Percentiles rank a stretch among this genome's conserved stretches.
These are phyloP conservation scores for Scalesia atractyloides DNA, from an alignment of 129 eudicot species.

Conservation along the genomic window DNA sequence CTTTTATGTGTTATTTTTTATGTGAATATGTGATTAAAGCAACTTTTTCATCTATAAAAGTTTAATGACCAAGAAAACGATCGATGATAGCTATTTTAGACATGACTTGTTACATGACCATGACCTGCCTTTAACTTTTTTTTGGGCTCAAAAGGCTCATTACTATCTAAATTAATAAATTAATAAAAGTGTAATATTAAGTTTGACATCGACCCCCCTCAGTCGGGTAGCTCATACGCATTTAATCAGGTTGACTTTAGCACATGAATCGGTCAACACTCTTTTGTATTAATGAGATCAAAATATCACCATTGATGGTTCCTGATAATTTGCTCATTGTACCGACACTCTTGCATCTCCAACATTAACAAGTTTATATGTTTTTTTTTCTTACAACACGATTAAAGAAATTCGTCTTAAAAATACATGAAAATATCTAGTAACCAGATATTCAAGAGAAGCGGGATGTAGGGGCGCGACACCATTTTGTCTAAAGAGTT, in stretches of 20 bases:
- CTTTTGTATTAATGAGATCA: not conserved
- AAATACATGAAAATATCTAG: too few relatives aligned
- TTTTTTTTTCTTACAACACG: too few relatives aligned
- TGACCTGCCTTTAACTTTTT: not conserved
- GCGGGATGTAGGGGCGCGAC: too few relatives aligned
- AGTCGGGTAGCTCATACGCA: slow-evolving; percentile 9
- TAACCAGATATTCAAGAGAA: too few relatives aligned
- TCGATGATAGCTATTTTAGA: not conserved
- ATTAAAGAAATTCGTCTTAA: too few relatives aligned
- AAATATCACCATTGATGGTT: not conserved
- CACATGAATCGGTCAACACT: slow-evolving; percentile 5
- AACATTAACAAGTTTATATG: too few relatives aligned
- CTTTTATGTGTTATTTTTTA: too few relatives aligned
- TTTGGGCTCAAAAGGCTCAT: not conserved
- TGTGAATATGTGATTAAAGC: too few relatives aligned
- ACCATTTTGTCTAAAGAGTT: too few relatives aligned
- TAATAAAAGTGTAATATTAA: not conserved
- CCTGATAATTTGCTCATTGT: not conserved
- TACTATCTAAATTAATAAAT: not conserved
- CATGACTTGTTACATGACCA: not conserved
- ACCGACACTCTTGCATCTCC: not conserved
- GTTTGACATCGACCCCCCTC: not conserved
- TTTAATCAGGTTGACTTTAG: slow-evolving; percentile 8
- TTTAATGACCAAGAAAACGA: not conserved
- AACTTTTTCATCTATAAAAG: too few relatives aligned